Evolutionary conservation across 2,329 filamentous ascomycete genomes (phyloP), one percentile per base, ranked within the genome.

Genomic region (Ceratocystis cacaofunesta): DNA sequence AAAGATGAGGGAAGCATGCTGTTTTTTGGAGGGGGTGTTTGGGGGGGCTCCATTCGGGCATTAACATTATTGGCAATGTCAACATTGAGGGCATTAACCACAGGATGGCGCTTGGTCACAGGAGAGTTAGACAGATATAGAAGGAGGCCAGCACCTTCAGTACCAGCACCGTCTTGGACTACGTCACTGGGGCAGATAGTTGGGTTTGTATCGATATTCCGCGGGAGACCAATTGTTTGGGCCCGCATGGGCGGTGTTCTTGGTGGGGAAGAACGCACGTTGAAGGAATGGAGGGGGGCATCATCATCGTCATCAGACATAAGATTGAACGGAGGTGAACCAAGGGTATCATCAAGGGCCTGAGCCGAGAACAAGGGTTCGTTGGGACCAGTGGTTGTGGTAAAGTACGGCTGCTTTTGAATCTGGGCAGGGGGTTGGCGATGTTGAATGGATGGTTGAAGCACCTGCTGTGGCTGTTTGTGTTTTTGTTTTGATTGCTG

Each of bases 121-220:
- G 94, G 94, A 5, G 92, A 97, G 63, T 90, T 90, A 61, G 92
- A 92, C 17, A 97, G 83, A 74, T 92, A 96, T 48, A 92, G 79
- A 28, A 94, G 78, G 46, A 92, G 76, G 73, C 90, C 89, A 17
- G 88, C 89, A 36, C 90, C 92, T 72, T 96, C 89, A 72, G 94
- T 86, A 67, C 85, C 87, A n/a, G 17, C 41, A 15, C 19, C 41
- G 12, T 44, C 58, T 15, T 66, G 46, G 7, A 58, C 43, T 32
- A 65, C 61, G 48, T 65, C 62, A 10, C 36, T 22, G 10, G 60
- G 65, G 61, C 55, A 55, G 50, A 66, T 66, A 25, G 62, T 62
- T 22, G 61, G 57, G 15, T 50, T 63, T 17, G 61, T 22, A 12
- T 65, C 66, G 41, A 61, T 57, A 73, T 73, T 79, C 66, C 77